phyloP scores from a whole-genome alignment of 2,329 filamentous ascomycete genomes.

The Teratosphaeriaceae sp. region DNA sequence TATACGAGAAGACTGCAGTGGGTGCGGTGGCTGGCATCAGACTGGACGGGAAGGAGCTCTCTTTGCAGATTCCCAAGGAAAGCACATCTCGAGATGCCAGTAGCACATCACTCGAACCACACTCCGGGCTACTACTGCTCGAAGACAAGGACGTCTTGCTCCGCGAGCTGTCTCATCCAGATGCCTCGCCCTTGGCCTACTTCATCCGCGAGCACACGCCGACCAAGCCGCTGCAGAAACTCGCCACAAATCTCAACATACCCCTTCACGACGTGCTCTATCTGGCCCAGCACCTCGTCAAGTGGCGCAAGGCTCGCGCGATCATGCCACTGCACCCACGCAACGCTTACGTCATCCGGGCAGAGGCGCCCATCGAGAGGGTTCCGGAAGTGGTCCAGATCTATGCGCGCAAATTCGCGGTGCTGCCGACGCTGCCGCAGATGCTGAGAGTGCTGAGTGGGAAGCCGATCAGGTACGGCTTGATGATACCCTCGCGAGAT shows the following conservation, averaged over 20 bases:
- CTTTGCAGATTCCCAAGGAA: conserved; percentile 55
- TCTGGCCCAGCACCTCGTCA: conserved; percentile 87
- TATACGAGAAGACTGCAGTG: conserved; percentile 16
- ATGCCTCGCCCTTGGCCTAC: conserved; percentile 71
- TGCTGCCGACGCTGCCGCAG: conserved; percentile 73
- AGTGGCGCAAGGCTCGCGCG: conserved; percentile 88
- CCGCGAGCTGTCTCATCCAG: conserved; percentile 61
- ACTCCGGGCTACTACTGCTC: conserved; percentile 79
- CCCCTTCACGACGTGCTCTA: conserved; percentile 75
- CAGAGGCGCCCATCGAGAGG: conserved; percentile 72
- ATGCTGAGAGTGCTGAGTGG: conserved; percentile 80
- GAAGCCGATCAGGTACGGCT: conserved; percentile 73
- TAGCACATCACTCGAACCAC: conserved; percentile 42
- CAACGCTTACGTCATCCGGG: conserved; percentile 86
- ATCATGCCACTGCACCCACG: conserved; percentile 85
- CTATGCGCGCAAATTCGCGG: conserved; percentile 74
- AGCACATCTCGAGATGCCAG: conserved; percentile 36
- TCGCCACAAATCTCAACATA: conserved; percentile 64
- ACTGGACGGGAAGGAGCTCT: conserved; percentile 65
- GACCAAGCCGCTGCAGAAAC: conserved; percentile 63
- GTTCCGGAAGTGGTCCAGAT: conserved; percentile 62
- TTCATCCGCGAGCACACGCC: conserved; percentile 55
- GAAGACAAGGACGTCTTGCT: conserved; percentile 78
- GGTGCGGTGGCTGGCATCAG: conserved; percentile 29
- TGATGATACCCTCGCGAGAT: conserved; percentile 77